Base-by-base conservation (phyloP, 495 filamentous ascomycete species). In the Podospora pseudoanserina region DNA sequence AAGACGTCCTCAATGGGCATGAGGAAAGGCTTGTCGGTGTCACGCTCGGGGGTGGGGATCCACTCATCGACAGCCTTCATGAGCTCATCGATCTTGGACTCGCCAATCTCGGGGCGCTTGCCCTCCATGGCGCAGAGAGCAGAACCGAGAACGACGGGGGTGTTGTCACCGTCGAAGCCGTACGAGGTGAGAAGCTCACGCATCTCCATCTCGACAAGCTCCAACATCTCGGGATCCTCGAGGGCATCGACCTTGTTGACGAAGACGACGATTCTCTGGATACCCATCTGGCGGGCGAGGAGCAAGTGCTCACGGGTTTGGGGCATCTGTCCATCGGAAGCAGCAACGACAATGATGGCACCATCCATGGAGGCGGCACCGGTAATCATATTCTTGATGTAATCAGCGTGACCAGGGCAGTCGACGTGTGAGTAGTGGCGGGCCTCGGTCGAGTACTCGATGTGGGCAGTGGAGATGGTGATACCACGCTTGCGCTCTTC, bases 331-430 rank as follows among this genome's bases (percentile, higher is more conserved):
- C 95, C 95, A 79, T 99, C 95, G 30, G 92, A 96, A 79, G 95
- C 95, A 78, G 95, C 96, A 75, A 98, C 96, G 67, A 99, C 95
- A 80, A 99, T 97, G 76, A 99, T 92, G 71, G 95, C 94, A 77
- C 95, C 94, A 74, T 97, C 94, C 94, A 97, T 97, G 85, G 89
- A 92, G 70, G 94, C 92, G 68, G 94, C 91, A 86, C 94, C 94
- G 72, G 94, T 97, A 80, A 97, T 97, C 94, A 97, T 97, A 88
- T 99, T 99, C 89, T 99, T 99, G 83, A 99, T 97, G 86, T 98
- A 99, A 92, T 99, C 95, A 78, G 95, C 95, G 88, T 99, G 95
- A 80, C 95, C 95, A 65, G 95, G 95, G 81, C 95, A 99, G 87
- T 99, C 95, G 84, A 99, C 95, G 87, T 99, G 95, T 74, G 95